phyloP scores from a whole-genome alignment of 2,329 filamentous ascomycete genomes.

The Cytospora leucostoma region DNA sequence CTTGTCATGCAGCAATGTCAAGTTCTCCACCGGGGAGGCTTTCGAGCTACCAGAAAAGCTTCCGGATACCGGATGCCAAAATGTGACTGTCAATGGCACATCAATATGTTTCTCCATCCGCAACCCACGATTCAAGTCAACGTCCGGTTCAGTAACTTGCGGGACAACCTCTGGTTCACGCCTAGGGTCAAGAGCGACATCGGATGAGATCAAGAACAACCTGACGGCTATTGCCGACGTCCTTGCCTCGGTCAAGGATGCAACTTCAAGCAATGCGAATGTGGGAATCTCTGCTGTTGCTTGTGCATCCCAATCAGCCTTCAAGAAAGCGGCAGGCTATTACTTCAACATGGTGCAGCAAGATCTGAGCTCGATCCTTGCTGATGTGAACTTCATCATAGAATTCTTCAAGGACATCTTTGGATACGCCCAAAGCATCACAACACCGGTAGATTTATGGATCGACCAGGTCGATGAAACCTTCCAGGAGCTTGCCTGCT shows the following conservation, averaged over 20 bases:
- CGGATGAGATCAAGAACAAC: not conserved
- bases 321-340: conserved; percentile 10
- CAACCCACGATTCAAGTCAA: too few relatives aligned
- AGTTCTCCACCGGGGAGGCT: too few relatives aligned
- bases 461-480: conserved; percentile 14
- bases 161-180: conserved; percentile 9
- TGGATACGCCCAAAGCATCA: not conserved
- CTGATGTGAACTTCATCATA: not conserved
- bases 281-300: conserved; percentile 12
- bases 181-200: not conserved
- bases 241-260: not conserved
- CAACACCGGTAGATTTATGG: conserved; percentile 2
- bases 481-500: conserved; percentile 13
- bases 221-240: conserved; percentile 1
- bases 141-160: too few relatives aligned
- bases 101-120: too few relatives aligned
- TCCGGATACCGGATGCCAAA: too few relatives aligned
- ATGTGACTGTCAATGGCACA: too few relatives aligned
- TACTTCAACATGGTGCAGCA: conserved; percentile 17
- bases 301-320: conserved; percentile 13
- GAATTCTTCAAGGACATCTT: not conserved
- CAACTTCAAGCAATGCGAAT: conserved; percentile 2
- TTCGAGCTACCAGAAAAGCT: too few relatives aligned
- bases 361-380: not conserved
- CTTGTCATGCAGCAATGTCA: too few relatives aligned